Percentiles rank a stretch among this genome's conserved stretches.
phyloP scores from a whole-genome alignment of 1,139 yeast species.

The Saccharomyces hybrid region DNA sequence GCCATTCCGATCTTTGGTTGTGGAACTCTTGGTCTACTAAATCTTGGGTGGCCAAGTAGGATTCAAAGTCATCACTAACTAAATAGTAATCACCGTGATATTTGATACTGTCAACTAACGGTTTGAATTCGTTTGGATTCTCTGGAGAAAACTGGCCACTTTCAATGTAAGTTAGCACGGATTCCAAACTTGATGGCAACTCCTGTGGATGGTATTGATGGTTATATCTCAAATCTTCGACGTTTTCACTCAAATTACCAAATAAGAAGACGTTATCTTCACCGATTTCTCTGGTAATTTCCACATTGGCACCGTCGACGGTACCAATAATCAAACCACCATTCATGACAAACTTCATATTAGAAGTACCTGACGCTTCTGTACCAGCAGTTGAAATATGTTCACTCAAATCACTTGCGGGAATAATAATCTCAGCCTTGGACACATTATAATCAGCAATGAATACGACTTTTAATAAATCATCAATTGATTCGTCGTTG shows the following conservation, averaged over 20 bases:
- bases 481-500: constrained; percentile 65
- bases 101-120: constrained; percentile 61
- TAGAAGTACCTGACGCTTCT: constrained; percentile 92
- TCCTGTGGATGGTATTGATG: constrained; percentile 52
- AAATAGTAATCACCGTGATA: constrained; percentile 78
- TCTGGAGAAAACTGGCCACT: constrained; percentile 57
- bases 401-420: constrained; percentile 85
- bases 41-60: constrained; percentile 73
- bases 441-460: constrained; percentile 90
- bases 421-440: constrained; percentile 83
- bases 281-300: constrained; percentile 87
- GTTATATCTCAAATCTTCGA: constrained; percentile 72
- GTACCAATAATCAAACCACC: constrained; percentile 94
- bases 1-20: constrained; percentile 62
- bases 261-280: constrained; percentile 88
- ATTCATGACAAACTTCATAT: constrained; percentile 90
- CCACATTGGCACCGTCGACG: constrained; percentile 95
- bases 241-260: constrained; percentile 85
- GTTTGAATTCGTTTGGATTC: constrained; percentile 55
- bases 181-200: constrained; percentile 46
- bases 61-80: constrained; percentile 82
- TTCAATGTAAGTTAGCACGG: constrained; percentile 65
- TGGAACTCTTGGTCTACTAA: constrained; percentile 68
- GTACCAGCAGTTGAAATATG: constrained; percentile 98
- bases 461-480: constrained; percentile 75